Evolutionary conservation across 1,284 basidiomycete genomes (phyloP).

Genomic region (Ceratobasidium sp.): DNA sequence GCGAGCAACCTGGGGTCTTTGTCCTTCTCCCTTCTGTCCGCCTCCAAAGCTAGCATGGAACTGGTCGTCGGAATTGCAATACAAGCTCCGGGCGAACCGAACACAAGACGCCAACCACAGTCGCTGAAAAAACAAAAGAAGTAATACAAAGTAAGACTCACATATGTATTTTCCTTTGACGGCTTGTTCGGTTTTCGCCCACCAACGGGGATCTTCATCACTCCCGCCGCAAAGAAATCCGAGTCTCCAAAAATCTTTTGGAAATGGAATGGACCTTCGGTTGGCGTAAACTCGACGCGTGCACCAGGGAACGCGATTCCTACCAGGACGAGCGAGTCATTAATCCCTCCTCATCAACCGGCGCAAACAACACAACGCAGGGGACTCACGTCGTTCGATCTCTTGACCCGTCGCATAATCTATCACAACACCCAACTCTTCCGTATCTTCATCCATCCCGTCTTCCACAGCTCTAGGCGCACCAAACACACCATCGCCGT

Average conservation of each 20-base stretch:
- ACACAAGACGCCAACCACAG: no score
- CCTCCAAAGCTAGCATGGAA: no score
- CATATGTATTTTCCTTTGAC: conserved; percentile 94
- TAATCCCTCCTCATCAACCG: conserved; percentile 3
- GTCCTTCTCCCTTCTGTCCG: not conserved
- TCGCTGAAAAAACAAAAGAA: not conserved
- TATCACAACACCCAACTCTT: conserved; percentile 69
- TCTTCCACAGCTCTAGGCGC: conserved; percentile 62
- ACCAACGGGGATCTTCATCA: conserved; percentile 79
- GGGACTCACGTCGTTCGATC: conserved; percentile 69
- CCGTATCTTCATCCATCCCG: conserved; percentile 86
- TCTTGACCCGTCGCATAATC: conserved; percentile 71
- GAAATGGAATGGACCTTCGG: conserved; percentile 77
- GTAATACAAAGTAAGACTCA: conserved; percentile 57
- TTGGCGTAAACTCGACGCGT: conserved; percentile 57
- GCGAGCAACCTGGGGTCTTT: not conserved
- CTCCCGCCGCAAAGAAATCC: conserved; percentile 88
- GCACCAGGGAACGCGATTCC: conserved; percentile 55
- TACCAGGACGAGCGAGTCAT: conserved; percentile 48
- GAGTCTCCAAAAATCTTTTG: conserved; percentile 96
- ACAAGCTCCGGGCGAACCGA: no score
- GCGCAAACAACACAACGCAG: not conserved
- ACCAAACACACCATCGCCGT: conserved; percentile 43
- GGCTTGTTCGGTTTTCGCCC: conserved; percentile 85
- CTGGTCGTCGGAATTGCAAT: no score